Evolutionary conservation across 371 early-diverging fungal genomes (phyloP).

Genomic region (Zopfochytrium polystomum): DNA sequence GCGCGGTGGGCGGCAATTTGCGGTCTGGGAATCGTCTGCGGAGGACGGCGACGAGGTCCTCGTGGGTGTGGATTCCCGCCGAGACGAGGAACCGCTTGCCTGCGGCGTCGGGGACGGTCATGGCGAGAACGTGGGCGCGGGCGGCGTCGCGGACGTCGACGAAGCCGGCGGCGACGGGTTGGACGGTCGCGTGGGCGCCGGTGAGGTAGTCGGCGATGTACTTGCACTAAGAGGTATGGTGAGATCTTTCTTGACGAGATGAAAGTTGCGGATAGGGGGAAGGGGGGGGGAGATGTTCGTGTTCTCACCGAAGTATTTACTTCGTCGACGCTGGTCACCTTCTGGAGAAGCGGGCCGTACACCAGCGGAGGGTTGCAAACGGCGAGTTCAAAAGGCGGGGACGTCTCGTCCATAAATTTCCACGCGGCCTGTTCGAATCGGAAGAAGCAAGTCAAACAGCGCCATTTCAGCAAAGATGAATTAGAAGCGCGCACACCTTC

Average conservation of each 20-base stretch:
- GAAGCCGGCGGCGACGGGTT: constrained; percentile 3
- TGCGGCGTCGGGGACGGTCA: constrained; percentile 10
- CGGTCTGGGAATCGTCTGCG: constrained; percentile 16
- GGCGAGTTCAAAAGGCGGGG: constrained; percentile 23
- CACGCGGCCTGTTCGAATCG: constrained; percentile 34
- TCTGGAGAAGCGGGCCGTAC: constrained; percentile 23
- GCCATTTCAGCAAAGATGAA: too few relatives aligned
- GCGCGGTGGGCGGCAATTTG: not conserved
- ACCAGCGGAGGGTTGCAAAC: constrained; percentile 27
- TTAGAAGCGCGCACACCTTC: too few relatives aligned
- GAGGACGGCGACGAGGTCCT: constrained; percentile 12
- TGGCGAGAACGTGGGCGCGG: constrained; percentile 24
- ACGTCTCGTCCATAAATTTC: constrained; percentile 26
- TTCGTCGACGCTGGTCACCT: constrained; percentile 6
- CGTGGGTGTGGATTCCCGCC: constrained; percentile 11
- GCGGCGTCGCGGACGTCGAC: constrained; percentile 39
- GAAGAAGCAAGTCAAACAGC: too few relatives aligned
- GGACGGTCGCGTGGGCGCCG: not conserved
- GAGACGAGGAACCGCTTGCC: constrained; percentile 27
- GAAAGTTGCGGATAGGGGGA: not conserved
- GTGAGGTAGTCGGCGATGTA: not conserved
- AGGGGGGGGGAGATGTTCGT: not conserved
- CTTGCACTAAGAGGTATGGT: not conserved
- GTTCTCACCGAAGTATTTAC: constrained; percentile 24
- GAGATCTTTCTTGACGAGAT: not conserved